Conservation (phyloP, 2,329 filamentous ascomycete species). For the Ophiosphaerella narmari region DNA sequence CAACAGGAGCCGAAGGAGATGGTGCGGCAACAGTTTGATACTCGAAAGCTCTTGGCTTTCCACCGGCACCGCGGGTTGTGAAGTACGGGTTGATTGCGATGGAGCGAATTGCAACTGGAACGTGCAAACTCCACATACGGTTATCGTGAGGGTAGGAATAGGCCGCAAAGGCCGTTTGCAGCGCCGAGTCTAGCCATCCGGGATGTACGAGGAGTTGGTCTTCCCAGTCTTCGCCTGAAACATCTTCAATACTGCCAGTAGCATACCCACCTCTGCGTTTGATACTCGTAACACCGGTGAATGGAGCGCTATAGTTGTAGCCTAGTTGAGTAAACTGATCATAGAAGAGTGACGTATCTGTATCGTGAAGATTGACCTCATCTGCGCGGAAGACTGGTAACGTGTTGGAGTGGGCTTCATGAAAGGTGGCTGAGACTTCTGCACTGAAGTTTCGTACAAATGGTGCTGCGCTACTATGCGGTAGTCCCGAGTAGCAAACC, state of each 20-base stretch:
- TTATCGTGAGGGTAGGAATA: slow-evolving; percentile 34
- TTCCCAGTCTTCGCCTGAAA: slow-evolving; percentile 2
- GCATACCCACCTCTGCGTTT: slow-evolving; percentile 11
- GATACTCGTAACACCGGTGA: slow-evolving; percentile 6
- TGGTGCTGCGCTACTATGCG: slow-evolving; percentile 2
- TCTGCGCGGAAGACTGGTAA: slow-evolving; percentile 3
- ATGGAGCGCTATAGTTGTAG: slow-evolving; percentile 23
- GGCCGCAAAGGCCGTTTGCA: slow-evolving; percentile 37
- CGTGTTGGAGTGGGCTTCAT: slow-evolving; percentile 2
- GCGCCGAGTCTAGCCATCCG: slow-evolving; percentile 30
- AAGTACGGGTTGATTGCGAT: slow-evolving; percentile 25
- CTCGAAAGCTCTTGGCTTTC: slow-evolving; percentile 1
- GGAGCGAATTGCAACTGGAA: slow-evolving; percentile 24
- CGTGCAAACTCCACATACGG: slow-evolving; percentile 27
- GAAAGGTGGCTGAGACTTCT: slow-evolving; percentile 4
- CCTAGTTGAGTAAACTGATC: slow-evolving; percentile 17
- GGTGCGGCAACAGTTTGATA: slow-evolving; percentile 4
- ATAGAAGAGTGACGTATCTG: slow-evolving; percentile 19
- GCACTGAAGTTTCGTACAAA: slow-evolving; percentile 7
- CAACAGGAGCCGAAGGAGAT: slow-evolving; percentile 1
- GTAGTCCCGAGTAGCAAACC: background rate
- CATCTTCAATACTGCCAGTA: slow-evolving; percentile 4
- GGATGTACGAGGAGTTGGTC: slow-evolving; percentile 26
- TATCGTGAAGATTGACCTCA: slow-evolving; percentile 10
- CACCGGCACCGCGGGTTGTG: slow-evolving; percentile 8